Evolutionary conservation across 2,329 filamentous ascomycete species (phyloP).

Genomic region (Colletotrichum karsti): DNA sequence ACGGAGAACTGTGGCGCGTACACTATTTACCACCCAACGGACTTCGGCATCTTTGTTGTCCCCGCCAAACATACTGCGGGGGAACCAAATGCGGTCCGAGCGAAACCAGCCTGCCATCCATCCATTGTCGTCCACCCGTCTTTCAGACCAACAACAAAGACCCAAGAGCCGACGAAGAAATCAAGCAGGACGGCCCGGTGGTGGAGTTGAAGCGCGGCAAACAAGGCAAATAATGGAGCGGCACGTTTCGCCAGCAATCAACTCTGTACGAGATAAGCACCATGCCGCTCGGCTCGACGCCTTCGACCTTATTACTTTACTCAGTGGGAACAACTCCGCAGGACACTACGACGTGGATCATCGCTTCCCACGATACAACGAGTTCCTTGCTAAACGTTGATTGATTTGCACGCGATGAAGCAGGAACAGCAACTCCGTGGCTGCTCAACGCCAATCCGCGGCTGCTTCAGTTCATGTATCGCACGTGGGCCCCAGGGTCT

Average conservation of each 20-base stretch:
- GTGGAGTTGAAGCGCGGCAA: neutral
- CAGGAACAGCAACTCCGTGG: neutral
- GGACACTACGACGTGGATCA: neutral
- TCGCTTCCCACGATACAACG: neutral
- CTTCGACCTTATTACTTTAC: conserved; percentile 6
- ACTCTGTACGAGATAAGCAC: conserved; percentile 7
- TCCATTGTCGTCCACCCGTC: no score
- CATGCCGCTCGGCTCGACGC: neutral
- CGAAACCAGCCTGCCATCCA: neutral
- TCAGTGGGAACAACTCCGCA: conserved; percentile 2
- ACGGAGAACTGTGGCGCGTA: no score
- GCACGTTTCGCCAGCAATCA: neutral
- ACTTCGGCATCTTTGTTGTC: neutral
- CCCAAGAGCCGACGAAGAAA: neutral
- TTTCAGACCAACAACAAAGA: no score
- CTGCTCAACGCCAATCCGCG: neutral
- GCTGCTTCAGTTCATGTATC: neutral
- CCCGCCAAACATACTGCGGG: neutral
- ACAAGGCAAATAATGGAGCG: neutral
- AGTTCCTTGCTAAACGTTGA: neutral
- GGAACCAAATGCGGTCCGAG: neutral
- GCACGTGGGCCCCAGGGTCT: conserved; percentile 9
- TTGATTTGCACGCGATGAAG: neutral
- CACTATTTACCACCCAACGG: no score
- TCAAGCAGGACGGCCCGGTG: neutral